Base-by-base conservation (phyloP, 129 eudicot species). In the Arctium lappa region DNA sequence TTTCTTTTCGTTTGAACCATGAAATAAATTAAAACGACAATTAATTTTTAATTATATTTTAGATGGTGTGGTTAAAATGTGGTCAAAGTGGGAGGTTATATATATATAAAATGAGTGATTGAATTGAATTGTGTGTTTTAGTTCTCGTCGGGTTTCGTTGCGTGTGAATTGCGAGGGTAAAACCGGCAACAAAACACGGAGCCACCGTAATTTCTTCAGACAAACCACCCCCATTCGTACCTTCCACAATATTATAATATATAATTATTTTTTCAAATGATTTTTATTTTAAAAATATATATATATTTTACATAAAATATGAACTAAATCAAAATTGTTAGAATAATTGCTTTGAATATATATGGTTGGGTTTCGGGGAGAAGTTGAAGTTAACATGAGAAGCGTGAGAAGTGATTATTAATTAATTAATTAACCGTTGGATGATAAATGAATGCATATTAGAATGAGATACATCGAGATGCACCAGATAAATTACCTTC, bases 171-270 rank as follows among this genome's bases (percentile, higher is more conserved):
- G 34, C 13, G 79, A 79, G 42, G 75, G 83, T 84, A 73, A 84
- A 84, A 72, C 86, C 77, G 69, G 79, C 86, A 78, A 83, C 73
- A 83, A 73, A 84, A 84, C 87, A 84, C 80, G 74, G 79, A 83
- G 12, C 80, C 87, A 84, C 87, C 80, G 80, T 84, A 79, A 84
- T 79, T 84, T 84, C 84, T 84, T 84, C 75, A 79, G 36, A 73
- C 75, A 42, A 22, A 33, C 36, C 36, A 72, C 73, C 76, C 42
- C 53, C 72, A 22, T 78, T 77, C 15, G 5, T 30, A 38, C 56
- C 38, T 11, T 76, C 60, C 63, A 83, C 31, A 76, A 32, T 42
- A 8, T 60, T 8, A 15, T 72, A n/a, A 36, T 40, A n/a, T 6
- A 6, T 3, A 16, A 1, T 2, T 6, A 18, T 4, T 18, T 22